Evolutionary conservation across 2,329 filamentous ascomycete genomes (phyloP), one percentile per base, ranked within the genome.

Genomic region (Alternaria gaisen): DNA sequence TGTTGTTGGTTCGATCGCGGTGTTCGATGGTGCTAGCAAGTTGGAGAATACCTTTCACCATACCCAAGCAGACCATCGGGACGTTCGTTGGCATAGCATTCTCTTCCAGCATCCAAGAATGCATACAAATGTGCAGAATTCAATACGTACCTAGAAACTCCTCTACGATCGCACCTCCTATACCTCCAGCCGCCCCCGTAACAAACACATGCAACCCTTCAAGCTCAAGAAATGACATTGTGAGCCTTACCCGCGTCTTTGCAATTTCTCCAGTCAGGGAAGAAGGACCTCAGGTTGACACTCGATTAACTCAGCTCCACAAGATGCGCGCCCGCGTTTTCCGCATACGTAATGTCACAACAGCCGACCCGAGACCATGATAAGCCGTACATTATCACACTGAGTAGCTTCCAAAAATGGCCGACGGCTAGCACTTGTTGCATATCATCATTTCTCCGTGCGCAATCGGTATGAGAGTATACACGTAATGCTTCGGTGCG

Each of bases 171-270:
- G 81, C 79, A 38, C 75, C 76, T 2, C 85, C 85, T 71, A 86
- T 85, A 4, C 82, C 82, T 14, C 84, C 83, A 16, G 82, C 81
- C 16, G 84, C 84, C 16, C 84, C 84, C 0, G 84, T 85, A 26
- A 87, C 78, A 60, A 87, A 85, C 32, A 84, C 84, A 74, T 87
- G 84, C 26, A 79, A 74, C 14, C 79, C 80, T 64, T 84, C 80
- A 28, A 86, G 72, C 2, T 75, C 78, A 6, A 86, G 75, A 59
- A 84, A 85, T 2, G 83, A 81, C 75, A 79, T 76, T 34, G 42
- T 53, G 38, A 18, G 26, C 48, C 41, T 53, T 10, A 16, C 30
- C 32, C 30, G 22, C 28, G 51, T n/a, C 20, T 30, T 32, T 22
- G 30, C 8, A 36, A 11, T 30, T 30, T 53, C 40, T 24, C 28